Evolutionary conservation across 2,329 filamentous ascomycete genomes (phyloP).

Genomic region (Nannizziopsis barbatae): DNA sequence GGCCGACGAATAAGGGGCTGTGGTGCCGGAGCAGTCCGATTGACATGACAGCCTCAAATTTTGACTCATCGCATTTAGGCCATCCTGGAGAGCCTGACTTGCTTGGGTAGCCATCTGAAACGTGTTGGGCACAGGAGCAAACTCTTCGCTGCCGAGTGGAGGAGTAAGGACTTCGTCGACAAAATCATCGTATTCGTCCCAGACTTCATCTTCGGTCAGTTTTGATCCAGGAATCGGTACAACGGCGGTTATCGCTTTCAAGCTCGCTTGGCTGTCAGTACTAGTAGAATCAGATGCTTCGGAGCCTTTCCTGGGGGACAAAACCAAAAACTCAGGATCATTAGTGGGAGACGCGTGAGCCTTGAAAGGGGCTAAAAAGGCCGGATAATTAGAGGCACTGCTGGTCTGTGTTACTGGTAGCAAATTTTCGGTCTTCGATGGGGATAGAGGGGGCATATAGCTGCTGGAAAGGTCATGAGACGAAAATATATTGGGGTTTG

Average conservation of each 20-base stretch:
- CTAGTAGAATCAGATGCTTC: slow-evolving; percentile 54
- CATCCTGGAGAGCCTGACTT: slow-evolving; percentile 30
- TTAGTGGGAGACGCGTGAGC: not conserved
- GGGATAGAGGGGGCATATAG: not conserved
- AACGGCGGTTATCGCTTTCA: slow-evolving; percentile 53
- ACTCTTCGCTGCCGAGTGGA: slow-evolving; percentile 23
- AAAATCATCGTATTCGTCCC: slow-evolving; percentile 88
- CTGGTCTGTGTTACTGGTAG: not conserved
- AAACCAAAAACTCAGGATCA: slow-evolving; percentile 57
- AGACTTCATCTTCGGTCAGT: slow-evolving; percentile 72
- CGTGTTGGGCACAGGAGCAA: slow-evolving; percentile 19
- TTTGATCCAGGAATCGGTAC: slow-evolving; percentile 52
- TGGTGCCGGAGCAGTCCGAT: slow-evolving; percentile 19
- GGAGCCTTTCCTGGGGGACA: slow-evolving; percentile 63
- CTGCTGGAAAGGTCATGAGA: not conserved
- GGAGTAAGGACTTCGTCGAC: slow-evolving; percentile 57
- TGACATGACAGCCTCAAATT: slow-evolving; percentile 13
- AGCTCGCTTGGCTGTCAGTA: slow-evolving; percentile 49
- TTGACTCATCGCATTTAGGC: slow-evolving; percentile 19
- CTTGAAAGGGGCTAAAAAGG: not conserved
- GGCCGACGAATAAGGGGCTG: slow-evolving; percentile 19
- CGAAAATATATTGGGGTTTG: slow-evolving; percentile 18
- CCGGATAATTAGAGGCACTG: not conserved
- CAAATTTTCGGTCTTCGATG: not conserved
- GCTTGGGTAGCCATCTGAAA: slow-evolving; percentile 31